Conservation (phyloP, 768 basidiomycete genomes). For the Podaxis carcinomalis region DNA sequence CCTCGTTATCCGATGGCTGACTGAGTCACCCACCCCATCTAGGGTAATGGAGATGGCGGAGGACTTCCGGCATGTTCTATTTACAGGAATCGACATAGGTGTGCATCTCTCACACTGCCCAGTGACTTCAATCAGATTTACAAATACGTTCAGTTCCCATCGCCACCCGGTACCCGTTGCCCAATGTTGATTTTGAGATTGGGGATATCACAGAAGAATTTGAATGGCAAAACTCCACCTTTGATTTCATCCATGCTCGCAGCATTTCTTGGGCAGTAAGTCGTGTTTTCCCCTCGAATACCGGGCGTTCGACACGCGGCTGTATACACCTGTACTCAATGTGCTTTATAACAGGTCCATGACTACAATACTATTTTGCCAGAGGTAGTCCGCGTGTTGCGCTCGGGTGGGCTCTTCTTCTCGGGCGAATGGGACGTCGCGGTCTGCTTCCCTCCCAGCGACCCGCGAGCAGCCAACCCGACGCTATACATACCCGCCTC, state of each 20-base stretch:
- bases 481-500: conserved; percentile 36
- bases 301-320: not conserved
- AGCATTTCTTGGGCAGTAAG: conserved; percentile 57
- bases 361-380: conserved; percentile 49
- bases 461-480: conserved; percentile 17
- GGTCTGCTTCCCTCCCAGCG: conserved; percentile 33
- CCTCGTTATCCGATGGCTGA: conserved; percentile 15
- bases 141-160: conserved; percentile 55
- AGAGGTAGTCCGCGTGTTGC: conserved; percentile 62
- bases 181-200: conserved; percentile 64
- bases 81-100: conserved; percentile 79
- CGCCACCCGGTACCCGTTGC: conserved; percentile 54
- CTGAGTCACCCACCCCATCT: conserved; percentile 8
- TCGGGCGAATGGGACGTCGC: conserved; percentile 56
- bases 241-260: conserved; percentile 70
- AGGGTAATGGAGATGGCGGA: conserved; percentile 77
- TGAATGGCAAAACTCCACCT: conserved; percentile 47
- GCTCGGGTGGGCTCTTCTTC: conserved; percentile 67
- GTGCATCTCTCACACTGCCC: conserved; percentile 19
- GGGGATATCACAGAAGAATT: conserved; percentile 52
- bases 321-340: not conserved
- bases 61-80: conserved; percentile 58
- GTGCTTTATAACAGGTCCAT: conserved; percentile 37
- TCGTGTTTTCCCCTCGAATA: conserved; percentile 10
- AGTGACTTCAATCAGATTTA: conserved; percentile 12